Evolutionary conservation across 176 grass and related monocot species (phyloP), one percentile per base, ranked within the genome.

Genomic region (Areca catechu): DNA sequence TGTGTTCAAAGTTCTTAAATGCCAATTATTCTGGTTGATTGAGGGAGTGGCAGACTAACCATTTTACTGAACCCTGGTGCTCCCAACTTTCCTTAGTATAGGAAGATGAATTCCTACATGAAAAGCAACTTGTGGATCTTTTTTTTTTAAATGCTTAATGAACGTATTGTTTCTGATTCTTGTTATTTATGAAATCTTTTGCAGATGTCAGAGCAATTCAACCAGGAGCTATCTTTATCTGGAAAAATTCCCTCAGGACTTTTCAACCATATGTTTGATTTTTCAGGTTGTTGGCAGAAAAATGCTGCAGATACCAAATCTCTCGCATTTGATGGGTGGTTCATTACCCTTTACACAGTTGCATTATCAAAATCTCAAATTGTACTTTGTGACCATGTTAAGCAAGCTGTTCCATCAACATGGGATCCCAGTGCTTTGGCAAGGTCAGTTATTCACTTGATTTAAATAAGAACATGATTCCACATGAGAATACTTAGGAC

Each of bases 191-290:
- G 14, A 51, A 65, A 0, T 47, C 68, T 76, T 82, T 61, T 82
- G 77, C 80, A 97, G 92, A 97, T 97, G 92, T 97, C 86, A 4
- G 92, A 97, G 80, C 92, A 97, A 69, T 97, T 97, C 75, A 97
- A 97, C 75, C 92, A 82, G 62, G 86, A 91, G 59, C 54, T 97
- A 67, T 85, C 83, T 22, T 68, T 97, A 53, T 97, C 86, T 0
- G 92, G 92, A 12, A 97, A 97, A 76, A 97, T 97, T 55, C 92
- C 92, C 10, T 82, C 86, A 49, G 92, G 92, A 6, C 64, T 87
- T 15, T 91, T 97, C 83, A 97, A 97, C 51, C 50, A 24, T 62
- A 80, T 91, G 83, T 97, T 91, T 66, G 92, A 88, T 22, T 91
- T 91, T 79, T 77, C 78, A 49, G 71, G 75, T 65, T 75, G 57